Evolutionary conservation across 1,284 basidiomycete genomes (phyloP), one percentile per base, ranked within the genome.

Genomic region (Malassezia equina): DNA sequence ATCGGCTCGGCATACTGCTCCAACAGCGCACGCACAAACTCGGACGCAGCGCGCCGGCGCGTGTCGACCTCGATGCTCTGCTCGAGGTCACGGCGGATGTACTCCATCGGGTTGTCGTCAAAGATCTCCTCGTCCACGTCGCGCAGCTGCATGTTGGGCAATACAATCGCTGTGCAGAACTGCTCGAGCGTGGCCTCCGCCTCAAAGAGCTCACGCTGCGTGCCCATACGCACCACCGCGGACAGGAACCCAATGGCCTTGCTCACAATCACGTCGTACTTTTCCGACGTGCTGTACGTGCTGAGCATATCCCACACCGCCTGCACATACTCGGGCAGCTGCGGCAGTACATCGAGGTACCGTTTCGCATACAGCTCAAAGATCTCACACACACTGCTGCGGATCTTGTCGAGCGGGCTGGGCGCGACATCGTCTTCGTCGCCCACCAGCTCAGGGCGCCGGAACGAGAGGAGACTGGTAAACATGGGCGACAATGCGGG

Each of bases 51-150:
- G 63, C 93, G 88, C 36, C 94, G 79, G 24, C 91, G 82, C 0
- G 90, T 96, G 45, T 86, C 81, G 47, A 76, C 78, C 58, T 80
- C 80, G 36, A 62, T 56, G 27, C 81, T 78, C 15, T 64, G 64
- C n/a, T 86, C 83, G 13, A 98, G 78, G 73, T 96, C 91, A 27
- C 88, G 80, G 17, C 90, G 84, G 62, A 98, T 88, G 75, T 88
- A 98, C 72, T 96, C 93, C 44, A 93, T 82, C 0, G 93, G 93
- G 65, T 95, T 90, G 61, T 98, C 93, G 76, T 96, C 90, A 69
- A 98, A 96, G 76, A 91, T 85, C 70, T 98, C 93, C 57, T 91
- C 82, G 61, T 96, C 91, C 61, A 90, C 85, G 50, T 87, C 85
- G 77, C 91, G 81, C 31, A 96, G 79, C 15, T 81, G 79, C 62